Evolutionary conservation across 805 yeast genomes (phyloP).

Genomic region (Debaryomyces castellii): DNA sequence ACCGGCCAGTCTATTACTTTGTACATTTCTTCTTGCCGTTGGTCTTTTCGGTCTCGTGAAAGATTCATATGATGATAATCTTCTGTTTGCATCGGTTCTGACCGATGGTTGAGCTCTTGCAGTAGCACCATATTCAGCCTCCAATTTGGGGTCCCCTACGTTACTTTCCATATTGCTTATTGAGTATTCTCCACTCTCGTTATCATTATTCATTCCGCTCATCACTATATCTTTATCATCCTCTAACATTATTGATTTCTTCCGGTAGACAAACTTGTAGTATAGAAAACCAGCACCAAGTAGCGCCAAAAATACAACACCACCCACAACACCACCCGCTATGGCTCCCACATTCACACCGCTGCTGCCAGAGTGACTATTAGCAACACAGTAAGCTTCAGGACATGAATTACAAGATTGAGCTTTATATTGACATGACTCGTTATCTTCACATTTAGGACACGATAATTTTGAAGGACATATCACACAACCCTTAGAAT

Average conservation of each 20-base stretch:
- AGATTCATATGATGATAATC: constrained; percentile 42
- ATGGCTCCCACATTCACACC: constrained; percentile 33
- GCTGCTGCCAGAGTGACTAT: constrained; percentile 6
- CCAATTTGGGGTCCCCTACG: constrained; percentile 9
- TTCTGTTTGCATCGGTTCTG: constrained; percentile 13
- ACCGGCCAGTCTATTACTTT: neutral
- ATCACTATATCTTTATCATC: constrained; percentile 18
- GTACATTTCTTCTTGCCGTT: constrained; percentile 8
- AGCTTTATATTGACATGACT: constrained; percentile 19
- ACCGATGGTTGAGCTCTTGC: constrained; percentile 2
- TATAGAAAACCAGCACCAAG: constrained; percentile 23
- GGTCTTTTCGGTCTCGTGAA: constrained; percentile 40
- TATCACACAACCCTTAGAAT: constrained; percentile 28
- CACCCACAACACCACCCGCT: constrained; percentile 45
- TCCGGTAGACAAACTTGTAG: constrained; percentile 31
- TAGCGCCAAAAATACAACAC: constrained; percentile 25
- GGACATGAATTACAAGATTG: constrained; percentile 27
- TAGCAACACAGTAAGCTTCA: constrained; percentile 19
- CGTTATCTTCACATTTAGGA: constrained; percentile 25
- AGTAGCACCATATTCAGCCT: constrained; percentile 1
- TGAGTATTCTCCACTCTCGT: constrained; percentile 11
- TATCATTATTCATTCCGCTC: constrained; percentile 15
- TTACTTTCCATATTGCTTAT: constrained; percentile 16
- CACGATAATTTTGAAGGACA: constrained; percentile 30
- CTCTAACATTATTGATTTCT: constrained; percentile 26